Conservation (phyloP, 106 monocot genomes). For the Vanilla planifolia region DNA sequence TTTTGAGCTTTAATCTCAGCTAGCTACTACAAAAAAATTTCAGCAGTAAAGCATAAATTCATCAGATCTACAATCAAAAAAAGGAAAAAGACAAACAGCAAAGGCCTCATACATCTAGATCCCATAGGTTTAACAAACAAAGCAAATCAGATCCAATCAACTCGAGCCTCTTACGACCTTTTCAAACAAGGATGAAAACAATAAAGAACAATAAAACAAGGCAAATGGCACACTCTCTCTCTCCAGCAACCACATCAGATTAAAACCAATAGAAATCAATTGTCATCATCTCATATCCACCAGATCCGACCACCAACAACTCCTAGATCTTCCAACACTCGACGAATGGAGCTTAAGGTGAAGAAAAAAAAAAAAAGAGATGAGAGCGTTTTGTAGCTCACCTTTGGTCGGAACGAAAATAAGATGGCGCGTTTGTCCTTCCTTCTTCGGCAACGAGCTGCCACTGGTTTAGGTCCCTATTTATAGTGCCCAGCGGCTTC, state of each 20-base stretch:
- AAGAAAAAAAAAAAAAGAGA: background rate
- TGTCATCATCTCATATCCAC: background rate
- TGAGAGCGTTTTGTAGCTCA: background rate
- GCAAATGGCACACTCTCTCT: background rate
- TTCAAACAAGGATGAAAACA: background rate
- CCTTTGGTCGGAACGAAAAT: background rate
- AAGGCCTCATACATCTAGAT: background rate
- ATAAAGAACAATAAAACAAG: background rate
- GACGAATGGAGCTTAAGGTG: too few relatives aligned
- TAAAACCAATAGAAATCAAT: background rate
- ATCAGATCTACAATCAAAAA: conserved; percentile 1
- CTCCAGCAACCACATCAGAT: background rate
- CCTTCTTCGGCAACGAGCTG: too few relatives aligned
- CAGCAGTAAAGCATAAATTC: background rate
- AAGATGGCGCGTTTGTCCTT: background rate
- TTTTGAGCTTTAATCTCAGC: too few relatives aligned
- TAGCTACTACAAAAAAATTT: too few relatives aligned
- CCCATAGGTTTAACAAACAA: background rate
- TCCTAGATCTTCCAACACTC: too few relatives aligned
- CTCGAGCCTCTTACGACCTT: background rate
- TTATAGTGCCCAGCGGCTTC: background rate
- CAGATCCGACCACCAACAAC: background rate
- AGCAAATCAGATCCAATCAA: background rate
- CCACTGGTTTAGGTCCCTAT: background rate
- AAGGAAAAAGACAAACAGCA: too few relatives aligned